Percentiles rank a stretch among this genome's conserved stretches.
These are phyloP conservation scores for Fraxinus excelsior DNA, from an alignment of 257 asterid species.

Conservation along the genomic window DNA sequence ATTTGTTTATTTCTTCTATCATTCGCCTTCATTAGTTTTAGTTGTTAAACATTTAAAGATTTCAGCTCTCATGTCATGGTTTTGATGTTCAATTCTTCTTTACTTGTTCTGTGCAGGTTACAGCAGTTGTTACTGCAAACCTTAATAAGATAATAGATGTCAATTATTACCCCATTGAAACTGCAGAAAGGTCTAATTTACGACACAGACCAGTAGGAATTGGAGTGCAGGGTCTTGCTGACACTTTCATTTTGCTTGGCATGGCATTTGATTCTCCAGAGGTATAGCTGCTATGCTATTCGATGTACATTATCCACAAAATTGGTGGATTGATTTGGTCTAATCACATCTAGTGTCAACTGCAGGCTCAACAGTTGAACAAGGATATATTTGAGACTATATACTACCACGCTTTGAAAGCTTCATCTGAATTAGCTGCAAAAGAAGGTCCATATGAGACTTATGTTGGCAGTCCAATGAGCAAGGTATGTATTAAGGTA, in stretches of 20 bases:
- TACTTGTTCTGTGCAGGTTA: constrained; percentile 52
- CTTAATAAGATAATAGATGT: too few species aligned
- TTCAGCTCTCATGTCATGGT: neutral
- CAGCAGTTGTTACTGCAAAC: constrained; percentile 61
- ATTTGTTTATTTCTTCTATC: constrained; percentile 9
- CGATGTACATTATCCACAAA: neutral
- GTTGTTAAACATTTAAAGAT: neutral
- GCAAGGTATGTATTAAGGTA: constrained; percentile 59
- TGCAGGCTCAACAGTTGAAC: neutral
- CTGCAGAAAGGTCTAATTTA: too few species aligned
- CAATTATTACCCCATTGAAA: too few species aligned
- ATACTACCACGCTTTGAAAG: constrained; percentile 83
- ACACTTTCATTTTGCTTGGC: constrained; percentile 57
- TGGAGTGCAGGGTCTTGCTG: too few species aligned
- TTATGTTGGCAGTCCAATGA: constrained; percentile 79
- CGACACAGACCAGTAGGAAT: too few species aligned
- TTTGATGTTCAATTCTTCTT: constrained; percentile 12
- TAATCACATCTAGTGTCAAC: constrained; percentile 7
- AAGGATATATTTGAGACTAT: constrained; percentile 65
- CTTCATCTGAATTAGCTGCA: constrained; percentile 81
- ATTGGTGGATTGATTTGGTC: constrained; percentile 6
- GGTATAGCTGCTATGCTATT: constrained; percentile 42
- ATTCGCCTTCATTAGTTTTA: neutral
- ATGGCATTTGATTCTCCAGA: constrained; percentile 96
- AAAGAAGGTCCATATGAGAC: constrained; percentile 83